Evolutionary conservation across 371 early-diverging fungal genomes (phyloP), one percentile per base, ranked within the genome.

Genomic region (Saksenaea oblongispora): DNA sequence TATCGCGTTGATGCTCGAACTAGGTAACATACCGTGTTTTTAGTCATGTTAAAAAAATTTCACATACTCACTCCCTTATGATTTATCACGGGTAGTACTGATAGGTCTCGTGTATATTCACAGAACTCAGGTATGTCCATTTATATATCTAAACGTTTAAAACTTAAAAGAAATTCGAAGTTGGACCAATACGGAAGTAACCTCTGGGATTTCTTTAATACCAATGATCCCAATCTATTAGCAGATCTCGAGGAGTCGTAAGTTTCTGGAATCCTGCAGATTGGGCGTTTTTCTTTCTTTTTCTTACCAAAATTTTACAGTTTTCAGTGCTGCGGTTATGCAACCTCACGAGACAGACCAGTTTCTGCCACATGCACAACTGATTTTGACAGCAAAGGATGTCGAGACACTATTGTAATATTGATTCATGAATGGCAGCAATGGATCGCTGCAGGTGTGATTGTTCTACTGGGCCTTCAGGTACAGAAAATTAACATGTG

Each of bases 141-240:
- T 28, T 44, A 39, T n/a, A 13, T 18, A 58, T n/a, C 10, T 8
- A 24, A 39, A 42, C 17, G 10, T 35, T 35, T 36, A 22, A 14
- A 26, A 26, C 37, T 14, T 34, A 39, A 18, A 37, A 34, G n/a
- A 35, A 27, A 34, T 26, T 24, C 26, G 26, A 9, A 76, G 74
- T 5, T 70, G 28, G 70, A 71, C 62, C 31, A 31, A 4, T 76
- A 71, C 62, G 77, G 63, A 35, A 76, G 74, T 36, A 34, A 26
- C 31, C 34, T 53, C 11, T 76, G 77, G 77, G 68, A 67, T 41
- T 71, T 76, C 57, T 72, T 76, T 62, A 42, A 54, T 9, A 44
- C 62, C 9, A 56, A 76, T 44, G 77, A 76, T 54, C 17, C 59
- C 34, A 51, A 41, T 26, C 65, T 76, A 18, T 35, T 76, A 42